Evolutionary conservation across 1,139 yeast genomes (phyloP).

Genomic region (Suhomyces taliae): DNA sequence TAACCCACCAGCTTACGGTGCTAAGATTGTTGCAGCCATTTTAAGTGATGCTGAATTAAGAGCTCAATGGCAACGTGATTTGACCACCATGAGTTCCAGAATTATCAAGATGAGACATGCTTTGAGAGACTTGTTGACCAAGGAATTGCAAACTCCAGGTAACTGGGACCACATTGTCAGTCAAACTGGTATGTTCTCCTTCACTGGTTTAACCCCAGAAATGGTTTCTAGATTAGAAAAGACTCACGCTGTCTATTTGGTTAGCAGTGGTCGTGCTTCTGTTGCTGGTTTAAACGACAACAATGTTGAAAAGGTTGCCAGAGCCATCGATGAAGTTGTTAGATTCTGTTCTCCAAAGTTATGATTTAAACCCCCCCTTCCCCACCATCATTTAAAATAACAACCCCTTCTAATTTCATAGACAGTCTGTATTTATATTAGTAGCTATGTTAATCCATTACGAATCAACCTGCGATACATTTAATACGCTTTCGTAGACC

Average conservation of each 20-base stretch:
- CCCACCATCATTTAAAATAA: neutral
- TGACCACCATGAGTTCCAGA: constrained; percentile 85
- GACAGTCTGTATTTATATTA: neutral
- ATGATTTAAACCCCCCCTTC: constrained; percentile 16
- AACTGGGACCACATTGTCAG: constrained; percentile 90
- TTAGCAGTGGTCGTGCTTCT: constrained; percentile 86
- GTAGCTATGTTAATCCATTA: neutral
- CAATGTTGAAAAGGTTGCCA: constrained; percentile 79
- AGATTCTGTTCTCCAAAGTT: constrained; percentile 36
- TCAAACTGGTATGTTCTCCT: constrained; percentile 97
- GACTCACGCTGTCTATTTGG: constrained; percentile 77
- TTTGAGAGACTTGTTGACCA: constrained; percentile 60
- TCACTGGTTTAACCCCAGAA: constrained; percentile 77
- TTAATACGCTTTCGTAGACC: neutral
- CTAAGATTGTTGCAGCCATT: constrained; percentile 82
- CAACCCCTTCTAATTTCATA: neutral
- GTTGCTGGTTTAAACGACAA: constrained; percentile 88
- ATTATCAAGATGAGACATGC: constrained; percentile 74
- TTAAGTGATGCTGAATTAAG: constrained; percentile 64
- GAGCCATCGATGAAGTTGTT: constrained; percentile 80
- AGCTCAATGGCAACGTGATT: constrained; percentile 82
- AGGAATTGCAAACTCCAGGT: constrained; percentile 71
- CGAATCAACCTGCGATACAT: no score
- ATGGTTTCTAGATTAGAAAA: constrained; percentile 80
- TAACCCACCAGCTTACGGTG: constrained; percentile 95